These are phyloP conservation scores for Adansonia grandidieri DNA, from an alignment of 441 rosid species.

Conservation along the genomic window DNA sequence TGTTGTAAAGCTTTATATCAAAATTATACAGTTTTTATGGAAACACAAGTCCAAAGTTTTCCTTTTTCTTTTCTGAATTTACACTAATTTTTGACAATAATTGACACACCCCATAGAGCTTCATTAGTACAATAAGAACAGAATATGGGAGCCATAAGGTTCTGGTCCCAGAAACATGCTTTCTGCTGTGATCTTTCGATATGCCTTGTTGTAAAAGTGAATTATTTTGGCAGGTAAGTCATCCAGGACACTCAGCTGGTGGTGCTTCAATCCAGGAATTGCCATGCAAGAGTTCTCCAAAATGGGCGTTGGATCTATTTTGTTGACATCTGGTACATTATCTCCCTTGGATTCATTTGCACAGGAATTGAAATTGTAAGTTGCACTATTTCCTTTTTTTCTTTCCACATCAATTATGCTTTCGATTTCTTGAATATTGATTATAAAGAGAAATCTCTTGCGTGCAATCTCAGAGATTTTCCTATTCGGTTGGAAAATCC, in stretches of 20 bases:
- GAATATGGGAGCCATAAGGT: conserved; percentile 4
- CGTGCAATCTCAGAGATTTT: conserved; percentile 64
- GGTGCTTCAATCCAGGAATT: conserved; percentile 99
- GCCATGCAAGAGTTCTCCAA: conserved; percentile 83
- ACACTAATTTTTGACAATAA: background rate
- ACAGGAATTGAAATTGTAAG: conserved; percentile 87
- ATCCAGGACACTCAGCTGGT: conserved; percentile 93
- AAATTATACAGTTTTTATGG: background rate
- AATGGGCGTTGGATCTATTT: conserved; percentile 80
- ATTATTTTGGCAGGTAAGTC: conserved; percentile 62
- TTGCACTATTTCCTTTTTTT: conserved; percentile 25
- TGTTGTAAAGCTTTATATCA: background rate
- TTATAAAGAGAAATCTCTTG: conserved; percentile 29
- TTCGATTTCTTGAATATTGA: conserved; percentile 29
- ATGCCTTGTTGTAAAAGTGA: conserved; percentile 12
- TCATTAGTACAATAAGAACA: background rate
- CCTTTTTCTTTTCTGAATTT: conserved; percentile 17
- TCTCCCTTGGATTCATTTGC: conserved; percentile 96
- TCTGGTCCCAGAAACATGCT: background rate
- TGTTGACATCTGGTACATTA: conserved; percentile 94
- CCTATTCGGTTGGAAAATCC: conserved; percentile 94
- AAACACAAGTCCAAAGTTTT: background rate
- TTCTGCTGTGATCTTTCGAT: background rate
- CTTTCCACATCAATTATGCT: conserved; percentile 28
- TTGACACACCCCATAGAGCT: background rate